Base-by-base conservation (phyloP, 768 basidiomycete genomes). In the Chiua virens region DNA sequence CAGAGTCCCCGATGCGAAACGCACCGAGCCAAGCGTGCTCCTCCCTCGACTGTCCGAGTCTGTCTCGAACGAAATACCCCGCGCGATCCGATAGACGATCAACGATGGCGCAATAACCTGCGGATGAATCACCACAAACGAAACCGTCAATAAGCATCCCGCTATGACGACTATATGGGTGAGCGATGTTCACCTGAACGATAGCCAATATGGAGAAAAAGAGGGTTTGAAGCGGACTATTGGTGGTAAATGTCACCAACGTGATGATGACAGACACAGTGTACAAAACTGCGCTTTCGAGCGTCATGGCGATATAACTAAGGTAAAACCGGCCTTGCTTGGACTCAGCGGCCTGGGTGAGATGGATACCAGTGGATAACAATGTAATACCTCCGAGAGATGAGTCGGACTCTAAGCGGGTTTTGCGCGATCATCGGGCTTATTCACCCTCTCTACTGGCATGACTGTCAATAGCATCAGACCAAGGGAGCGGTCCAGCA, bases 181-280 rank as follows among this genome's bases (percentile, higher is more conserved):
- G 34, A 34, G 7, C 3, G 11, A 2, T 5, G 28, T 43, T 2
- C 13, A 62, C 62, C 63, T 62, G 63, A 11, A 63, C n/a, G 1
- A n/a, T 49, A 3, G 60, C 60, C 45, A 59, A 18, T 25, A 63
- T 50, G 0, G 63, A 60, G 40, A 65, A 59, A 2, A 65, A 62
- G n/a, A 64, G 39, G 25, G n/a, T n/a, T 59, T 62, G 42, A 47
- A 65, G 57, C 15, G 63, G 62, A 15, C 60, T 63, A 32, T 64
- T 62, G 18, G 42, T 8, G 37, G 32, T 17, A 17, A 65, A 63
- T 10, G 51, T 47, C 1, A 53, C 23, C 36, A 65, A 13, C 1
- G 54, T 51, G 3, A 57, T 11, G 21, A 62, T 34, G 14, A 17
- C 53, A 8, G 53, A 56, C 18, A 25, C 27, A 0, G 62, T 56